phyloP scores from a whole-genome alignment of 495 filamentous ascomycete genomes.

The Oleoguttula mirabilis region DNA sequence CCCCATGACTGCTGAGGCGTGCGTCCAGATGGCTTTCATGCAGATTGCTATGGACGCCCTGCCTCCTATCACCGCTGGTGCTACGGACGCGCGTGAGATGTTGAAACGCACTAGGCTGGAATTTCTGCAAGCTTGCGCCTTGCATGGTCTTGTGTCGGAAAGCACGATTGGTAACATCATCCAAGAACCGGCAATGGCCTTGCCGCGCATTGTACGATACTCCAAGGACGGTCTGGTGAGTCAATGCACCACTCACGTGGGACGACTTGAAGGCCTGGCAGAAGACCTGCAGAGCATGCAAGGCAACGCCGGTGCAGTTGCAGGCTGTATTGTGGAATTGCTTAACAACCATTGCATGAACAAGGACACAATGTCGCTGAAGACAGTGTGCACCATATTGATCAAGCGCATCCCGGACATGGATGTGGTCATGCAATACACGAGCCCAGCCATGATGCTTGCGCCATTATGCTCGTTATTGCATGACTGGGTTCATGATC shows the following conservation, averaged over 20 bases:
- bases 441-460: constrained; percentile 59
- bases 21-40: constrained; percentile 69
- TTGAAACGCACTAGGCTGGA: constrained; percentile 35
- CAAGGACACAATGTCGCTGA: constrained; percentile 85
- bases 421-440: constrained; percentile 80
- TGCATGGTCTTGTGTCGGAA: constrained; percentile 71
- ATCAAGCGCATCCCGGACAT: constrained; percentile 64
- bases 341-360: constrained; percentile 64
- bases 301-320: constrained; percentile 85
- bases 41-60: constrained; percentile 60
- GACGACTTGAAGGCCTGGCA: constrained; percentile 60
- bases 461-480: constrained; percentile 75
- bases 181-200: constrained; percentile 73
- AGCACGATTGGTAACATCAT: constrained; percentile 66
- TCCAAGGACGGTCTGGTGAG: constrained; percentile 62
- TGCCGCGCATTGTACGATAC: constrained; percentile 64
- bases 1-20: constrained; percentile 59
- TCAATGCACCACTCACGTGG: constrained; percentile 59
- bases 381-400: constrained; percentile 68
- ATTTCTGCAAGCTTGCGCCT: constrained; percentile 80
- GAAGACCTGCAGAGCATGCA: constrained; percentile 81
- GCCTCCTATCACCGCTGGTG: constrained; percentile 58
- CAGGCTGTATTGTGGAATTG: constrained; percentile 70
- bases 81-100: constrained; percentile 56
- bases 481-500: constrained; percentile 85